A percentile compares a stretch with the other conserved stretches of the same genome.
These are phyloP conservation scores for Aspergillus sp. DNA, from an alignment of 2,329 filamentous ascomycete species.

Conservation along the genomic window DNA sequence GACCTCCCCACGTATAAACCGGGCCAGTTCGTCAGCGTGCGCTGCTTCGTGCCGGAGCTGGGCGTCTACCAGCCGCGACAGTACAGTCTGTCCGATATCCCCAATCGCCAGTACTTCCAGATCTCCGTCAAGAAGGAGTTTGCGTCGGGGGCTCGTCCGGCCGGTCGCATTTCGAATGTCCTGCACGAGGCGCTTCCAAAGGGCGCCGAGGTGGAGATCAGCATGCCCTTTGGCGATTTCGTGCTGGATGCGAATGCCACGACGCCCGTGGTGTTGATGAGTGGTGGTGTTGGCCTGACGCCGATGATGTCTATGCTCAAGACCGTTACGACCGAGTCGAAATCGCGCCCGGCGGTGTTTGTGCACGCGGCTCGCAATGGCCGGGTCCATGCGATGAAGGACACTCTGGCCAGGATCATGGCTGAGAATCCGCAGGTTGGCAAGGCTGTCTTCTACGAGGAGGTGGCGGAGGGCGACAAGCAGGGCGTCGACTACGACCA, in stretches of 20 bases:
- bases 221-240: slow-evolving; percentile 65
- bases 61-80: slow-evolving; percentile 65
- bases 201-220: slow-evolving; percentile 63
- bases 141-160: slow-evolving; percentile 50
- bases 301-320: slow-evolving; percentile 62
- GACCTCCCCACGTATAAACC: slow-evolving; percentile 64
- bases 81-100: slow-evolving; percentile 69
- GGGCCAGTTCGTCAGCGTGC: slow-evolving; percentile 71
- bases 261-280: slow-evolving; percentile 59
- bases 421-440: slow-evolving; percentile 57
- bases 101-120: slow-evolving; percentile 61
- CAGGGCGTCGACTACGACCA: slow-evolving; percentile 60
- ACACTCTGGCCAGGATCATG: slow-evolving; percentile 48
- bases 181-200: slow-evolving; percentile 61
- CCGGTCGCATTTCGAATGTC: slow-evolving; percentile 68
- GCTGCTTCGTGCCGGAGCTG: slow-evolving; percentile 57
- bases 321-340: slow-evolving; percentile 45
- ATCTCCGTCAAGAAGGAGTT: slow-evolving; percentile 70
- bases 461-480: slow-evolving; percentile 46
- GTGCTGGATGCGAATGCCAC: slow-evolving; percentile 46
- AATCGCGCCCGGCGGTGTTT: slow-evolving; percentile 55
- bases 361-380: slow-evolving; percentile 57
- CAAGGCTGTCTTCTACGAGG: slow-evolving; percentile 59
- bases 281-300: slow-evolving; percentile 60
- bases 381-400: slow-evolving; percentile 52